Conservation (phyloP, 192 early-diverging fungal species). For the Coemansia sp. region DNA sequence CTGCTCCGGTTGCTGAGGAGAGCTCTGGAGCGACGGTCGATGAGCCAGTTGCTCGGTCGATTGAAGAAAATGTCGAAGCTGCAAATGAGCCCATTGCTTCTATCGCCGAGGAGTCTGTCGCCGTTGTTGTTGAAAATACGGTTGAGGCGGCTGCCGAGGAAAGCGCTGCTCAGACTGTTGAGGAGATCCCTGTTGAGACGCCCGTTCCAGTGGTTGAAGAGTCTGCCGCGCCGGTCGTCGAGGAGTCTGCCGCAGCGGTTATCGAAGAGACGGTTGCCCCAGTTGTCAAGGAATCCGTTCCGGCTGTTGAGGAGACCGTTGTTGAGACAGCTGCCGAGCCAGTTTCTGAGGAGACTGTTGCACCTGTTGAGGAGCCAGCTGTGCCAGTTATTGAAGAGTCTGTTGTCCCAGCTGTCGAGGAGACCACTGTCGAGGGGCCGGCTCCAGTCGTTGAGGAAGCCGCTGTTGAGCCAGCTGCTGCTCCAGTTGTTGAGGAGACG, state of each 20-base stretch:
- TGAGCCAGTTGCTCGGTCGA: background rate
- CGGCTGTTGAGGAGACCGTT: slow-evolving; percentile 1
- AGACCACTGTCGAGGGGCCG: slow-evolving; percentile 10
- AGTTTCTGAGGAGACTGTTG: background rate
- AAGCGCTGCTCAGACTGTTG: background rate
- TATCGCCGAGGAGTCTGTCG: background rate
- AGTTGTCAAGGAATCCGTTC: slow-evolving; percentile 3
- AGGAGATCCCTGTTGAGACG: background rate
- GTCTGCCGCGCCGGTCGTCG: background rate
- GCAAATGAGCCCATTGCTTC: background rate
- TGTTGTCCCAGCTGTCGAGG: background rate
- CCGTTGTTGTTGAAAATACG: background rate
- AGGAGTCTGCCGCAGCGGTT: slow-evolving; percentile 9
- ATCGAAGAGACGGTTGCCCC: background rate
- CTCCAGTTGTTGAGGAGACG: background rate
- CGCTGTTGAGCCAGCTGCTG: slow-evolving; percentile 2
- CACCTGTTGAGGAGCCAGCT: slow-evolving; percentile 3
- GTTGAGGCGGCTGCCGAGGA: background rate
- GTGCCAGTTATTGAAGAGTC: too few relatives aligned
- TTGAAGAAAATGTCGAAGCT: background rate
- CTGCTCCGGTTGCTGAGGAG: slow-evolving; percentile 1
- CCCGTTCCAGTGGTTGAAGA: background rate
- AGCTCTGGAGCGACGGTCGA: background rate
- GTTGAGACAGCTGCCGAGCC: background rate
- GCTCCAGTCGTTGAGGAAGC: slow-evolving; percentile 6